Percentiles rank a stretch among this genome's conserved stretches.
Conservation (phyloP, 1,284 basidiomycete species). For the Melampsora larici-populina region DNA sequence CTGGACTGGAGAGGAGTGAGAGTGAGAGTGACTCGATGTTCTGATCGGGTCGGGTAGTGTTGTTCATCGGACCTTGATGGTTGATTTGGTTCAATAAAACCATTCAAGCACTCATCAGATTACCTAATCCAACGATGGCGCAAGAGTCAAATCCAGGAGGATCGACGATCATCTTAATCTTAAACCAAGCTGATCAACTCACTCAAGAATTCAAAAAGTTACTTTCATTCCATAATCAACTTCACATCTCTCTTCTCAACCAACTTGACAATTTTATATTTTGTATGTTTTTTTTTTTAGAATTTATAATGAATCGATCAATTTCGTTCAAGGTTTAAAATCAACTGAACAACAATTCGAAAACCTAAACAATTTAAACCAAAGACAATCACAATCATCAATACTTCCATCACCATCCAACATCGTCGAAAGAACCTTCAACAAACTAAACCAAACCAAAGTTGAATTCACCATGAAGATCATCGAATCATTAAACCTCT, state of each 20-base stretch:
- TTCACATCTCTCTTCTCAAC: too few relatives aligned
- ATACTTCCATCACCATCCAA: too few relatives aligned
- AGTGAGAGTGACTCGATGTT: too few relatives aligned
- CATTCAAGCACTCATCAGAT: too few relatives aligned
- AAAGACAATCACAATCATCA: neutral
- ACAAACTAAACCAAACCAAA: conserved; percentile 12
- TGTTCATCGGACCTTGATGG: too few relatives aligned
- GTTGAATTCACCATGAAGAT: conserved; percentile 12
- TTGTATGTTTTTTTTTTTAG: neutral
- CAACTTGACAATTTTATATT: too few relatives aligned
- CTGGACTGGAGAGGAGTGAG: too few relatives aligned
- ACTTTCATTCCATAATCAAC: too few relatives aligned
- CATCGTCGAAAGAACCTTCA: conserved; percentile 5
- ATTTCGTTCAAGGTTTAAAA: conserved; percentile 32
- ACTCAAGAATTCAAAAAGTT: conserved; percentile 41
- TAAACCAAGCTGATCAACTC: conserved; percentile 36
- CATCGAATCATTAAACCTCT: neutral
- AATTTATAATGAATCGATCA: conserved; percentile 37
- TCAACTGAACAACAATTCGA: conserved; percentile 21
- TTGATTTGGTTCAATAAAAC: too few relatives aligned
- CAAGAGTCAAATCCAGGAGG: too few relatives aligned
- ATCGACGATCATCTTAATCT: conserved; percentile 22
- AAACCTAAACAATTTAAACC: conserved; percentile 20
- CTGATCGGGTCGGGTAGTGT: too few relatives aligned
- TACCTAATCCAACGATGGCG: too few relatives aligned